These are phyloP conservation scores for Sporothrix inflata DNA, from an alignment of 2,329 filamentous ascomycete genomes.

Conservation along the genomic window DNA sequence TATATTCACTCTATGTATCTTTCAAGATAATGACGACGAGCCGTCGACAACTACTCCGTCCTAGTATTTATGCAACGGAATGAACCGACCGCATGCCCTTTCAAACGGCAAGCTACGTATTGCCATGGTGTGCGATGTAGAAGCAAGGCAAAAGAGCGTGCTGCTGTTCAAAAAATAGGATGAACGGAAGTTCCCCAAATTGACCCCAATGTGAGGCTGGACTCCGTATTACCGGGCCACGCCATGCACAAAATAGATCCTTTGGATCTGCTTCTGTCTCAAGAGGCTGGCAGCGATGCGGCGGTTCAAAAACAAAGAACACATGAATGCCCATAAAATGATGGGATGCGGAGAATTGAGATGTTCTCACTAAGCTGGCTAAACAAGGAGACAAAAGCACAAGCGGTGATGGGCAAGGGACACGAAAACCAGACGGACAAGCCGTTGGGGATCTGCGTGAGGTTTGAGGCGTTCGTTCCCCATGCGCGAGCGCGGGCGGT, in stretches of 20 bases:
- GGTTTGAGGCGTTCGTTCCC: neutral
- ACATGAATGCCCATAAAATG: neutral
- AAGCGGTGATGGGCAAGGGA: neutral
- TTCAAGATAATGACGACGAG: too few relatives aligned
- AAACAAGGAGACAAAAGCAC: constrained; percentile 1
- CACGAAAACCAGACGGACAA: constrained; percentile 25
- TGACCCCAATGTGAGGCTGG: neutral
- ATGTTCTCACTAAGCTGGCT: neutral
- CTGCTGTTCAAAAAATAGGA: constrained; percentile 21
- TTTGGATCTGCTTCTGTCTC: neutral
- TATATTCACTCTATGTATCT: neutral
- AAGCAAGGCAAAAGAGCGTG: neutral
- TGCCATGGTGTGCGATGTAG: too few relatives aligned
- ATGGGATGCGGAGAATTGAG: neutral
- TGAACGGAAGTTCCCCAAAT: constrained; percentile 31
- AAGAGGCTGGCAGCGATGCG: neutral
- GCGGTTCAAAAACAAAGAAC: neutral
- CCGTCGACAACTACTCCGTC: too few relatives aligned
- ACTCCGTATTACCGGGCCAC: neutral
- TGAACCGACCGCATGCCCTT: neutral
- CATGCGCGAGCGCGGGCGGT: neutral
- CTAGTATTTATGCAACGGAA: too few relatives aligned
- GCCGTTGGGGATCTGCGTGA: constrained; percentile 31
- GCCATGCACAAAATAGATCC: neutral
- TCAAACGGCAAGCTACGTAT: too few relatives aligned